Percentiles rank a stretch among this genome's conserved stretches.
phyloP scores from a whole-genome alignment of 2,329 filamentous ascomycete genomes.

The Pseudocercospora pini-densiflorae region DNA sequence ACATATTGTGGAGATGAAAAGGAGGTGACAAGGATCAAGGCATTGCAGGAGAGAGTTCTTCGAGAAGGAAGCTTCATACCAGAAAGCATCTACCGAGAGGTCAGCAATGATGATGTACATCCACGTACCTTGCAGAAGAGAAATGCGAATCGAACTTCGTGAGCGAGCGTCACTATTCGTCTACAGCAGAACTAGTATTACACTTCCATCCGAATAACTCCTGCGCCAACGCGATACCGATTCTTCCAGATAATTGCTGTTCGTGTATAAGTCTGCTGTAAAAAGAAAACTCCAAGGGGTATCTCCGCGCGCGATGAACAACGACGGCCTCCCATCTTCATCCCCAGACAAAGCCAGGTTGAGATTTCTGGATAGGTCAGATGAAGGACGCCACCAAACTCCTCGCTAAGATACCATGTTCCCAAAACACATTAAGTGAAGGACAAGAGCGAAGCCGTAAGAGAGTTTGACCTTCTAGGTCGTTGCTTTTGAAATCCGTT shows the following conservation, averaged over 20 bases:
- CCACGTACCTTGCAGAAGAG: neutral
- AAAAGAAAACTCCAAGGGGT: conserved; percentile 18
- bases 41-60: neutral
- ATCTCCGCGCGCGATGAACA: conserved; percentile 23
- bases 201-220: neutral
- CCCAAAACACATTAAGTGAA: conserved; percentile 2
- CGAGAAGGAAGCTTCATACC: neutral
- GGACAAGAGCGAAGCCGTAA: conserved; percentile 18
- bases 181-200: neutral
- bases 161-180: neutral
- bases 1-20: conserved; percentile 5
- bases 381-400: conserved; percentile 26
- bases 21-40: neutral
- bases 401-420: conserved; percentile 25
- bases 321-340: conserved; percentile 21
- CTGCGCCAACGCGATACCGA: neutral
- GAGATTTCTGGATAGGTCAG: conserved; percentile 16
- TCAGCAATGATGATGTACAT: neutral
- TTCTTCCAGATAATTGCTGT: neutral
- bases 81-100: neutral
- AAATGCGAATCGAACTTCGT: neutral
- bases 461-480: conserved; percentile 7
- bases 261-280: neutral
- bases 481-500: conserved; percentile 1
- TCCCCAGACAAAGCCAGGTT: conserved; percentile 14